Evolutionary conservation across 2,329 filamentous ascomycete genomes (phyloP).

Genomic region (Trichoderma atroviride): DNA sequence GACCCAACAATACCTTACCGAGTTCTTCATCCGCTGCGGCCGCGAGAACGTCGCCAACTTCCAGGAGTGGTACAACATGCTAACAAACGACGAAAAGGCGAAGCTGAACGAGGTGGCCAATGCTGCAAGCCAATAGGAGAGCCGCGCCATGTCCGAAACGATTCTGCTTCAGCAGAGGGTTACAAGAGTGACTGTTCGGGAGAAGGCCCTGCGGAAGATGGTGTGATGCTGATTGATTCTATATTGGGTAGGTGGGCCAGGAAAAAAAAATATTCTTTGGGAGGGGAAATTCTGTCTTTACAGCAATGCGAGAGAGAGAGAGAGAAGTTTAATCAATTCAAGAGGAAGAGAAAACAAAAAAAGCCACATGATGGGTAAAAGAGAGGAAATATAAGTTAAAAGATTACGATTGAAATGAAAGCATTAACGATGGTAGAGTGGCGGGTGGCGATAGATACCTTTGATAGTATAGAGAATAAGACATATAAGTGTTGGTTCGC

Average conservation of each 20-base stretch:
- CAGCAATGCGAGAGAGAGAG: neutral
- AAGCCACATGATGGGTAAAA: neutral
- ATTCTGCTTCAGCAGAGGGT: neutral
- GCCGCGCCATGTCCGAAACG: neutral
- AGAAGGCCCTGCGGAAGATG: neutral
- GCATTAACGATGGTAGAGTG: conserved; percentile 7
- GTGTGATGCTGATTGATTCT: neutral
- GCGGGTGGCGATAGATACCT: conserved; percentile 18
- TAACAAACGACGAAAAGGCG: conserved; percentile 58
- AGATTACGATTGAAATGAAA: conserved; percentile 18
- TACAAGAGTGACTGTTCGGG: neutral
- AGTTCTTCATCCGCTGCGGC: conserved; percentile 72
- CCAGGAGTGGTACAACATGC: conserved; percentile 58
- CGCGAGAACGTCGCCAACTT: conserved; percentile 61
- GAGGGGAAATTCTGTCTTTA: neutral
- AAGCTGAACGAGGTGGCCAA: conserved; percentile 58
- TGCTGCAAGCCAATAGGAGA: conserved; percentile 37
- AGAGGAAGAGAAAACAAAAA: neutral
- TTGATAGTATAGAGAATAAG: conserved; percentile 21
- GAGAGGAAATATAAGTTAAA: conserved; percentile 5
- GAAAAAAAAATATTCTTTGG: neutral
- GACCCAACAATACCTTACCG: conserved; percentile 79
- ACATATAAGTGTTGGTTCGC: neutral
- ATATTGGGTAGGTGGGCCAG: neutral
- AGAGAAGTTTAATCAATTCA: neutral